phyloP scores from a whole-genome alignment of 768 basidiomycete species.

The Leccinum pellstonianum region DNA sequence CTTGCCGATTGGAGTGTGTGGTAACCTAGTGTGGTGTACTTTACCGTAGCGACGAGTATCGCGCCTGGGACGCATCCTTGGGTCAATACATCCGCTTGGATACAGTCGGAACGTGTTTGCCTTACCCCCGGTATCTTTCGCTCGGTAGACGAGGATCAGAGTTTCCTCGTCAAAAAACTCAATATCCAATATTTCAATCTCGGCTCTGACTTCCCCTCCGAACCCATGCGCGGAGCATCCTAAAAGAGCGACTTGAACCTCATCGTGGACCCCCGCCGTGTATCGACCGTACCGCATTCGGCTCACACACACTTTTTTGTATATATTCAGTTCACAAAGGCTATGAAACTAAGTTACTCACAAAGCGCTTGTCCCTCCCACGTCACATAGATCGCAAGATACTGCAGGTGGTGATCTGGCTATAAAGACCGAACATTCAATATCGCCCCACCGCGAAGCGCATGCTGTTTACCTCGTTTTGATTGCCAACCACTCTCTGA shows the following conservation, averaged over 20 bases:
- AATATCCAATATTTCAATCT: slow-evolving; percentile 58
- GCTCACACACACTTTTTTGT: slow-evolving; percentile 54
- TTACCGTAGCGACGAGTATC: slow-evolving; percentile 61
- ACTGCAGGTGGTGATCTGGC: slow-evolving; percentile 48
- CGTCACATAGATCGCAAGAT: slow-evolving; percentile 49
- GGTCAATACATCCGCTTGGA: slow-evolving; percentile 30
- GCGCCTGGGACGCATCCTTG: slow-evolving; percentile 40
- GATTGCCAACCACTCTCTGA: slow-evolving; percentile 49
- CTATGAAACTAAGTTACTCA: slow-evolving; percentile 38
- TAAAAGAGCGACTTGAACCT: slow-evolving; percentile 48
- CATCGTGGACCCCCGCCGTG: slow-evolving; percentile 37
- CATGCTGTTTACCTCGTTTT: slow-evolving; percentile 50
- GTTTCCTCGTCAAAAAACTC: slow-evolving; percentile 80
- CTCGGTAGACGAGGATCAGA: slow-evolving; percentile 63
- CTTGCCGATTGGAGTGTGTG: slow-evolving; percentile 45
- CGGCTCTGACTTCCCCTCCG: slow-evolving; percentile 31
- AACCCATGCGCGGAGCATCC: slow-evolving; percentile 43
- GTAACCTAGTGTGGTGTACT: slow-evolving; percentile 62
- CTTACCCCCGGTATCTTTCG: slow-evolving; percentile 49
- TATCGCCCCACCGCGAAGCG: slow-evolving; percentile 21
- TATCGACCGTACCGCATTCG: slow-evolving; percentile 50
- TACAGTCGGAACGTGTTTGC: slow-evolving; percentile 18
- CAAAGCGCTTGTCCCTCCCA: slow-evolving; percentile 42
- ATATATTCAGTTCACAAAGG: slow-evolving; percentile 33
- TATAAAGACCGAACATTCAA: slow-evolving; percentile 32